phyloP scores from a whole-genome alignment of 345 rosid genomes.

The Eucalyptus caleyi region DNA sequence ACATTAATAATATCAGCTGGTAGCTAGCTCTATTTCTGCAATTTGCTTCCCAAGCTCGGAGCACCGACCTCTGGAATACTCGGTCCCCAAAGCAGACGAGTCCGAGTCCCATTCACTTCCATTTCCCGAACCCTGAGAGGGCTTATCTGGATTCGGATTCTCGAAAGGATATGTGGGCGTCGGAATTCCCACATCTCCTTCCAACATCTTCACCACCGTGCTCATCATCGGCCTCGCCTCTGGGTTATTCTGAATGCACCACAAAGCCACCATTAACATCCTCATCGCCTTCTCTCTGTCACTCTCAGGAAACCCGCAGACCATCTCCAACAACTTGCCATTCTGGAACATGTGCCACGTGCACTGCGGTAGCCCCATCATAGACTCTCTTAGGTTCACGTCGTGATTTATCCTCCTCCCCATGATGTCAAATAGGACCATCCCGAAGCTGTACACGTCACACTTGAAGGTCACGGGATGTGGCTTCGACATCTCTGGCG shows the following conservation, averaged over 20 bases:
- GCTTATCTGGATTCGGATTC: not conserved
- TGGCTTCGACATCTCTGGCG: not conserved
- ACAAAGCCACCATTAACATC: not conserved
- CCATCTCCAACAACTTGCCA: not conserved
- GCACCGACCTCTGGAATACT: not conserved
- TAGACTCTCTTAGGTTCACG: not conserved
- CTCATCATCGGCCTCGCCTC: not conserved
- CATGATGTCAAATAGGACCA: conserved; percentile 1
- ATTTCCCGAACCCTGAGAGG: not conserved
- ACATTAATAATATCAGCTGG: not conserved
- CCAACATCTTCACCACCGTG: not conserved
- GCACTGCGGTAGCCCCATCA: not conserved
- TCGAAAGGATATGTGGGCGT: not conserved
- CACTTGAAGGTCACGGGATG: not conserved
- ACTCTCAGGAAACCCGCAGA: not conserved
- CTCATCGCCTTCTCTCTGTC: not conserved
- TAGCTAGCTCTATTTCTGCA: not conserved
- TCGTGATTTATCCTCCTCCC: not conserved
- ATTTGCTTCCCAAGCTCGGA: not conserved
- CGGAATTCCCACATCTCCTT: not conserved
- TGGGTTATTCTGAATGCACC: not conserved
- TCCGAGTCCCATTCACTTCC: not conserved
- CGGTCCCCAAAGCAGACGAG: not conserved
- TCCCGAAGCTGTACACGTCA: conserved; percentile 7
- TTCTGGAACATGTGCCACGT: not conserved